Conservation (phyloP, 1,284 basidiomycete species). For the Cystobasidium slooffiae region DNA sequence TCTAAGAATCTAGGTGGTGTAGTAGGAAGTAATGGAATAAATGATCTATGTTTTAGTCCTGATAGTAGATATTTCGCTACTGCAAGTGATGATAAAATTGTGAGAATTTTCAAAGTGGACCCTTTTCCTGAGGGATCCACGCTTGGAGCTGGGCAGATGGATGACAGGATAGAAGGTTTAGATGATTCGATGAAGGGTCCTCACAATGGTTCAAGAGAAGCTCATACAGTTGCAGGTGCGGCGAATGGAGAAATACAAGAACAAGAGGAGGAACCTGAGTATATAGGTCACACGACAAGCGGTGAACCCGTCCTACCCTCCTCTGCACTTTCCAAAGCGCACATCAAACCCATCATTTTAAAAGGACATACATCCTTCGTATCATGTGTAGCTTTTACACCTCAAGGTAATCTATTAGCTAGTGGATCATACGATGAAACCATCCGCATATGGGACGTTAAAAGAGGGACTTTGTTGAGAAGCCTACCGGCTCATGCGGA, state of each 20-base stretch:
- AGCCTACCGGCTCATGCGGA: conserved; percentile 93
- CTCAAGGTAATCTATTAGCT: conserved; percentile 59
- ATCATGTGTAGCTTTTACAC: conserved; percentile 38
- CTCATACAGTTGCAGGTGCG: not conserved
- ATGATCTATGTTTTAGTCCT: conserved; percentile 82
- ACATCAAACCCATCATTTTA: conserved; percentile 67
- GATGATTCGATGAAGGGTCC: conserved; percentile 12
- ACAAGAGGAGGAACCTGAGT: no score
- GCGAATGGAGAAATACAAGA: not conserved
- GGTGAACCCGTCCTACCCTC: not conserved
- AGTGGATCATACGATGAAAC: conserved; percentile 98
- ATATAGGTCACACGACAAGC: conserved; percentile 18
- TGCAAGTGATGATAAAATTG: conserved; percentile 85
- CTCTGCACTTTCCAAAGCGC: conserved; percentile 65
- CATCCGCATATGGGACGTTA: conserved; percentile 95
- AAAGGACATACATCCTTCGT: conserved; percentile 42
- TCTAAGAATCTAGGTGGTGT: not conserved
- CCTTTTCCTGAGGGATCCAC: not conserved
- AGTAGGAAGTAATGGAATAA: conserved; percentile 65
- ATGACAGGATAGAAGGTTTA: not conserved
- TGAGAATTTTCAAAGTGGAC: conserved; percentile 78
- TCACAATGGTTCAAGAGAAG: not conserved
- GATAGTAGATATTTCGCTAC: conserved; percentile 81
- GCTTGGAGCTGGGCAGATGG: no score
- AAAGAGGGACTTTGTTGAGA: conserved; percentile 81